A percentile compares a stretch with the other conserved stretches of the same genome.
Evolutionary conservation across 2,329 filamentous ascomycete genomes (phyloP).

Genomic region (Nectriaceae sp.): DNA sequence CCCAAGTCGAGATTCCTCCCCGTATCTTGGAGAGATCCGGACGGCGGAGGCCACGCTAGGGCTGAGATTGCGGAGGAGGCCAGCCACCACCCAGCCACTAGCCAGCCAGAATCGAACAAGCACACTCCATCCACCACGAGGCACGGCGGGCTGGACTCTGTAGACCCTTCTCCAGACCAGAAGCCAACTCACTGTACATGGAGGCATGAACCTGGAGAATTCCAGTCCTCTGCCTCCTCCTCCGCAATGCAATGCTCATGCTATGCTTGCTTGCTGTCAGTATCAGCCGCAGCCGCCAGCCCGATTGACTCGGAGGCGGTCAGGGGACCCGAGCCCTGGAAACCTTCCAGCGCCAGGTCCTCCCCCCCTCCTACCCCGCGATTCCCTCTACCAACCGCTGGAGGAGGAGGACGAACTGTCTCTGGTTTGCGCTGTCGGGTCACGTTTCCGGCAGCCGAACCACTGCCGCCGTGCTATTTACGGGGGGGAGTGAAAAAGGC

Average conservation of each 20-base stretch:
- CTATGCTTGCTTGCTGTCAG: too few species aligned
- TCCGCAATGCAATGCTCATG: not conserved
- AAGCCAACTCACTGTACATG: not conserved
- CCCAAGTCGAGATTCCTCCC: too few species aligned
- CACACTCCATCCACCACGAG: not conserved
- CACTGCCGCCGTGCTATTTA: not conserved
- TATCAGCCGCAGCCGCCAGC: too few species aligned
- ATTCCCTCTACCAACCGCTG: too few species aligned
- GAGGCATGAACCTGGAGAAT: not conserved
- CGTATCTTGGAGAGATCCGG: not conserved
- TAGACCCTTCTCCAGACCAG: too few species aligned
- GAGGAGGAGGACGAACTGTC: too few species aligned
- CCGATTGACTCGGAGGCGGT: too few species aligned
- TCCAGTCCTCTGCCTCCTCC: not conserved
- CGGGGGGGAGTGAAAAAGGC: too few species aligned
- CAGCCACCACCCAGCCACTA: conserved; percentile 16
- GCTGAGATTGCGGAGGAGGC: conserved; percentile 19
- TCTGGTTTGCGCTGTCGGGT: too few species aligned
- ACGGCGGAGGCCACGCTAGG: conserved; percentile 8
- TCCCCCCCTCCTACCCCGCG: conserved; percentile 24
- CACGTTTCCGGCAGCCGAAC: not conserved
- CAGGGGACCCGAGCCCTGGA: too few species aligned
- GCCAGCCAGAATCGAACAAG: conserved; percentile 13
- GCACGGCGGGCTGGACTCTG: too few species aligned
- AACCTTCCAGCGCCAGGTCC: conserved; percentile 8